phyloP scores from a whole-genome alignment of 805 yeast species.

The Lipomyces yamanashiensis region DNA sequence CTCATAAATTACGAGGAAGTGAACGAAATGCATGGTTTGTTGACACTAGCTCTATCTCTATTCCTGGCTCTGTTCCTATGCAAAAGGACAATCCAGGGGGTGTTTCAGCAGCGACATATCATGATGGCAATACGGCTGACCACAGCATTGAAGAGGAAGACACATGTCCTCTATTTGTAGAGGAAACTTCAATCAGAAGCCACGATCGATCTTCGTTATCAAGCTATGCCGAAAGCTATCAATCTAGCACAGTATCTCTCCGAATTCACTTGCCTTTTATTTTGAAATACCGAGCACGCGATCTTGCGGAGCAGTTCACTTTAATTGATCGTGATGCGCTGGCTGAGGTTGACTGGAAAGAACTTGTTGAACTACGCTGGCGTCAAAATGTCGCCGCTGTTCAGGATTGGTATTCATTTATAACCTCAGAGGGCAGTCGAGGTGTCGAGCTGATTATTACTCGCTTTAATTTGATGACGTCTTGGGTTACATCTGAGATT shows the following conservation, averaged over 20 bases:
- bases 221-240: slow-evolving; percentile 13
- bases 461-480: slow-evolving; percentile 82
- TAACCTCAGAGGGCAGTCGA: slow-evolving; percentile 60
- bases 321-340: slow-evolving; percentile 83
- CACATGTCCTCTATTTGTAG: background rate
- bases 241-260: slow-evolving; percentile 32
- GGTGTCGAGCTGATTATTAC: slow-evolving; percentile 84
- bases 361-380: slow-evolving; percentile 78
- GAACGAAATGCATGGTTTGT: slow-evolving; percentile 29
- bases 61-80: slow-evolving; percentile 18
- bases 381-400: slow-evolving; percentile 66
- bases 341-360: slow-evolving; percentile 90
- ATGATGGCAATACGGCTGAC: background rate
- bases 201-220: background rate
- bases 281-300: slow-evolving; percentile 67
- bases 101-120: background rate
- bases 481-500: slow-evolving; percentile 91
- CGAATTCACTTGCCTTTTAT: slow-evolving; percentile 76
- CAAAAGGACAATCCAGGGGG: slow-evolving; percentile 6
- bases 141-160: too few species aligned
- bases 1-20: background rate
- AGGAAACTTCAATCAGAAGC: background rate
- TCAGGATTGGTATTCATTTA: slow-evolving; percentile 80
- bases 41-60: slow-evolving; percentile 1
- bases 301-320: slow-evolving; percentile 81